Evolutionary conservation across 495 filamentous ascomycete species (phyloP).

Genomic region (Elaphomyces granulatus): DNA sequence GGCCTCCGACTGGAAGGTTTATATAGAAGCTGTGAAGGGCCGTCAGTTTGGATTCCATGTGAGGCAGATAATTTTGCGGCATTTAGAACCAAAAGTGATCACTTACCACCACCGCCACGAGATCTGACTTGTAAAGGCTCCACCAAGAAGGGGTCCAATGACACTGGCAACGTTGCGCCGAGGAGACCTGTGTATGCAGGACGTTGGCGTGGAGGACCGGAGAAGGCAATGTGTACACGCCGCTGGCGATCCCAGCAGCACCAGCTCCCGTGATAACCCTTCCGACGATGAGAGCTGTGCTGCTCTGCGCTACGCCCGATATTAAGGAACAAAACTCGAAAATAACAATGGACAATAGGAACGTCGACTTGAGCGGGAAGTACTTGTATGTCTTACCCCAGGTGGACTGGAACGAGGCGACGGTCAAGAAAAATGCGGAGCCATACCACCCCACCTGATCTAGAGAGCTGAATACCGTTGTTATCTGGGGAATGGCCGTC

Average conservation of each 20-base stretch:
- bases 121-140: conserved; percentile 40
- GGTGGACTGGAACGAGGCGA: conserved; percentile 10
- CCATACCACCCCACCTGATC: conserved; percentile 40
- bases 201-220: conserved; percentile 48
- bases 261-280: conserved; percentile 64
- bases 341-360: conserved; percentile 43
- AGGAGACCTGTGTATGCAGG: conserved; percentile 56
- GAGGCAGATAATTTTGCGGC: neutral
- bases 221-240: conserved; percentile 20
- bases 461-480: conserved; percentile 33
- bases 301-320: conserved; percentile 53
- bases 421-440: conserved; percentile 42
- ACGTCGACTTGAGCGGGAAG: conserved; percentile 35
- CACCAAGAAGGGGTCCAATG: conserved; percentile 49
- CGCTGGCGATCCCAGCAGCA: conserved; percentile 59
- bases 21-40: conserved; percentile 22
- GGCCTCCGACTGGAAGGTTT: conserved; percentile 46
- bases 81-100: conserved; percentile 67
- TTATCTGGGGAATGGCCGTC: conserved; percentile 37
- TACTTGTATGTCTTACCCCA: conserved; percentile 52
- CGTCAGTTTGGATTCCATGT: conserved; percentile 1
- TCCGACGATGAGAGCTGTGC: conserved; percentile 52
- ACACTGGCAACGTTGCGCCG: conserved; percentile 53
- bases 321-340: conserved; percentile 60
- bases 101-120: conserved; percentile 83